Base-by-base conservation (phyloP, 2,329 filamentous ascomycete species). In the Alternaria brassicicola region DNA sequence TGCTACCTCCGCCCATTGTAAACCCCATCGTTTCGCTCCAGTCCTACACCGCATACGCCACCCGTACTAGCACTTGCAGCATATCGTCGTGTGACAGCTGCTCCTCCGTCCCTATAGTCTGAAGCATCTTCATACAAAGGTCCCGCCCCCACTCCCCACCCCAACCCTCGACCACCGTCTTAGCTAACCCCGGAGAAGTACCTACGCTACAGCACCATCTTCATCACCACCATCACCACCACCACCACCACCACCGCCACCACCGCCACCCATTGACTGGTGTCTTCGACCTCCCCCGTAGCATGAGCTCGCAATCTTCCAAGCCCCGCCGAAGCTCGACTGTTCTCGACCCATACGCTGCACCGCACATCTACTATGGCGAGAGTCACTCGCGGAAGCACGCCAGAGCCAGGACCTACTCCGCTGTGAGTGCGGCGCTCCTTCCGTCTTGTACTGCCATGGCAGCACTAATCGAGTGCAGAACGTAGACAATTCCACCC, bases 341-440 rank as follows among this genome's bases (percentile, higher is more conserved):
- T 50, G 63, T 62, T 45, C 70, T 81, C 64, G 86, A 88, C 72
- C 86, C 86, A 5, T 84, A 83, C 68, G 84, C 85, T 35, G 79
- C 84, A 36, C 81, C 86, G 8, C 81, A 85, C 60, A 76, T 86
- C 63, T 88, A 88, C 75, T 88, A 88, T 76, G 85, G 85, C 64
- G 79, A 83, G 50, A 80, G 80, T 57, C 78, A 82, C 62, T 64
- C 66, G 59, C 73, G 77, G 61, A 79, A 79, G 67, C 81, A 82
- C 70, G 77, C 78, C 59, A 79, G 83, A 53, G 77, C 77, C 43
- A 79, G 85, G 59, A 84, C 85, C 5, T 84, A 85, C 69, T 86
- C 85, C 33, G 80, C 83, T 59, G 85, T 86, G 78, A 74, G 83
- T 74, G 13, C 50, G 39, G 26, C 36, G 10, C 25, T 9, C 43